These are phyloP conservation scores for Exophiala oligosperma DNA, from an alignment of 2,329 filamentous ascomycete genomes.

Conservation along the genomic window DNA sequence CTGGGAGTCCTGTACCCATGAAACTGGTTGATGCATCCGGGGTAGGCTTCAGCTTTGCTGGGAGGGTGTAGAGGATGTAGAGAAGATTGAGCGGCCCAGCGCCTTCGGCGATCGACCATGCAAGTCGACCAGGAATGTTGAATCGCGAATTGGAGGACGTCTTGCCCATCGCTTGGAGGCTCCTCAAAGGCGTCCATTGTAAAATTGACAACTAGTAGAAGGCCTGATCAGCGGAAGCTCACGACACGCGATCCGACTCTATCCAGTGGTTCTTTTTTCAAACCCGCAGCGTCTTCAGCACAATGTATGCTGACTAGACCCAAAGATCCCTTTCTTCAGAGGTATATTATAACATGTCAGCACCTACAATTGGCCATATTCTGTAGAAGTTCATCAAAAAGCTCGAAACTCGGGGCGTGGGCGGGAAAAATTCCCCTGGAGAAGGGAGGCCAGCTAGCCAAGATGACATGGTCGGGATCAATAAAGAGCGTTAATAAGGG, in stretches of 20 bases:
- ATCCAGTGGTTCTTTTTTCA: too few relatives aligned
- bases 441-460: slow-evolving; percentile 31
- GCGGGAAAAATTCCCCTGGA: slow-evolving; percentile 37
- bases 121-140: slow-evolving; percentile 86
- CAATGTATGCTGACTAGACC: too few relatives aligned
- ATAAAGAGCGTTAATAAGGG: too few relatives aligned
- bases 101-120: slow-evolving; percentile 86
- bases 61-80: slow-evolving; percentile 74
- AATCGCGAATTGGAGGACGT: slow-evolving; percentile 66
- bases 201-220: slow-evolving; percentile 67
- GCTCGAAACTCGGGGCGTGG: slow-evolving; percentile 41
- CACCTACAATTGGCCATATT: slow-evolving; percentile 44
- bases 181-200: slow-evolving; percentile 45
- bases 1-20: slow-evolving; percentile 32
- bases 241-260: background rate
- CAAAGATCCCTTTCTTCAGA: background rate
- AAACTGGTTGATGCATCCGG: slow-evolving; percentile 19
- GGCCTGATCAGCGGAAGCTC: slow-evolving; percentile 52
- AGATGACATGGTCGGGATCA: slow-evolving; percentile 21
- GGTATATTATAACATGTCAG: background rate
- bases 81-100: slow-evolving; percentile 74
- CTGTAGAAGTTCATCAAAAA: slow-evolving; percentile 40
- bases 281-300: too few relatives aligned
- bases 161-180: slow-evolving; percentile 84
- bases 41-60: slow-evolving; percentile 43